Conservation (phyloP, 257 asterid species). For the Solanum virginianum region DNA sequence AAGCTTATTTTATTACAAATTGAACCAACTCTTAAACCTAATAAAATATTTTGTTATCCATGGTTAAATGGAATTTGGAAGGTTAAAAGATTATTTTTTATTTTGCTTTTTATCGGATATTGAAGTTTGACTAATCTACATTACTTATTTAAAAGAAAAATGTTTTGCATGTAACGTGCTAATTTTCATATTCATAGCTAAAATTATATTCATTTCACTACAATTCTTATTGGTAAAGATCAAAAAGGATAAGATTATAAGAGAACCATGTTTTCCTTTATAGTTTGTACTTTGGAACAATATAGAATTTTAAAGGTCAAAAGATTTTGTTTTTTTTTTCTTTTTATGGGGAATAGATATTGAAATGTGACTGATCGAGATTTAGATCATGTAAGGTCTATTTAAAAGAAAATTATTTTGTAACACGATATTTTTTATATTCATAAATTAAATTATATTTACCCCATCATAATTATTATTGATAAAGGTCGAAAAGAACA, state of each 20-base stretch:
- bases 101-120: neutral
- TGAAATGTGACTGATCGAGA: neutral
- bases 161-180: accelerated
- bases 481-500: neutral
- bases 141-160: neutral
- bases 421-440: neutral
- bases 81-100: neutral
- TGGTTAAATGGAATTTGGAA: neutral
- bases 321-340: neutral
- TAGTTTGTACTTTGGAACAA: neutral
- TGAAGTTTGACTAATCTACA: accelerated
- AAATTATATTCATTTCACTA: neutral
- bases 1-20: neutral
- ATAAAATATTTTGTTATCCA: neutral
- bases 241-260: neutral
- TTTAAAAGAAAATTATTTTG: neutral
- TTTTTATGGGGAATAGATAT: neutral
- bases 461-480: neutral
- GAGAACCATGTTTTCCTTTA: neutral
- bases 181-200: neutral
- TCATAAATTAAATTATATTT: neutral
- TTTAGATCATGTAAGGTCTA: neutral
- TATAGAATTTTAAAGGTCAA: neutral
- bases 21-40: neutral
- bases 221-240: neutral